Evolutionary conservation across 495 filamentous ascomycete species (phyloP).

Genomic region (Annulohypoxylon nitens): DNA sequence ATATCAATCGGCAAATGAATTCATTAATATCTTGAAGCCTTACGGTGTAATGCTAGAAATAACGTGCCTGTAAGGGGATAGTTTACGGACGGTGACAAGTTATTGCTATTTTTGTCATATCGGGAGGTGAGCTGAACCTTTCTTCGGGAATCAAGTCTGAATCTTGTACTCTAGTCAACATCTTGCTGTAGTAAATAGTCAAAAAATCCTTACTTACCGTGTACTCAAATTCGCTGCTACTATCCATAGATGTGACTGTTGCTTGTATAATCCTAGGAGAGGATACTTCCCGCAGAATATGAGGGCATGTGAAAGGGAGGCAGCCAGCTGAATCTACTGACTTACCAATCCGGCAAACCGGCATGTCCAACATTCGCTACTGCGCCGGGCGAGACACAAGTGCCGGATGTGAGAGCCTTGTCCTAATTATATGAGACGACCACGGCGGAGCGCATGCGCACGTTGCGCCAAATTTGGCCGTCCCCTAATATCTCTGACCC

Average conservation of each 20-base stretch:
- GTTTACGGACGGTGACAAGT: not conserved
- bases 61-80: not conserved
- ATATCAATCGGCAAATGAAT: slow-evolving; percentile 4
- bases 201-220: not conserved
- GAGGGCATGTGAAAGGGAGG: not conserved
- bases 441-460: slow-evolving; percentile 20
- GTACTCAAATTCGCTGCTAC: not conserved
- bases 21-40: slow-evolving; percentile 4
- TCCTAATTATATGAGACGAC: slow-evolving; percentile 19
- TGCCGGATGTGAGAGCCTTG: slow-evolving; percentile 36
- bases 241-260: no score
- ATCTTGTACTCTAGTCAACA: not conserved
- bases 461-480: slow-evolving; percentile 19
- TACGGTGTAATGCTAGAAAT: not conserved
- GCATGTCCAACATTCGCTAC: slow-evolving; percentile 35
- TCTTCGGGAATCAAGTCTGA: not conserved
- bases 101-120: not conserved
- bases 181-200: no score
- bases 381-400: slow-evolving; percentile 16
- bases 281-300: not conserved
- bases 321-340: slow-evolving; percentile 8
- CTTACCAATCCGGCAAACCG: slow-evolving; percentile 29
- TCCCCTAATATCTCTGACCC: slow-evolving; percentile 18
- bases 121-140: not conserved
- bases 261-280: not conserved